Conservation (phyloP, 1,139 yeast genomes). For the Yamadazyma friedrichii region DNA sequence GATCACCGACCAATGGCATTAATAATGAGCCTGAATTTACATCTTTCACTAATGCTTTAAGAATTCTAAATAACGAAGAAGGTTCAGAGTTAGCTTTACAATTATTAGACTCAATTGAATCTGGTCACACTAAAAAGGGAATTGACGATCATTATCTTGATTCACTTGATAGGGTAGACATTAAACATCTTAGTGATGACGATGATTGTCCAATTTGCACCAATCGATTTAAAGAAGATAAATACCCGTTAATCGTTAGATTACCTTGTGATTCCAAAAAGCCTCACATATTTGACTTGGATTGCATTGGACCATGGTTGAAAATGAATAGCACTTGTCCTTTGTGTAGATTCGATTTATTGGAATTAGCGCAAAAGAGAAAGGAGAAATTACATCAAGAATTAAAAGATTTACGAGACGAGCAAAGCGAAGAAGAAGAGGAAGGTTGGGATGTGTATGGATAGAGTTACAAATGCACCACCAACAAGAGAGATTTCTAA, state of each 20-base stretch:
- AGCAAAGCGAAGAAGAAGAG: slow-evolving; percentile 65
- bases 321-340: slow-evolving; percentile 83
- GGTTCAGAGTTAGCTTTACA: slow-evolving; percentile 31
- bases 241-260: slow-evolving; percentile 75
- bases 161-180: slow-evolving; percentile 66
- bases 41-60: slow-evolving; percentile 31
- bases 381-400: slow-evolving; percentile 42
- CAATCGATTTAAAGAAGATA: slow-evolving; percentile 64
- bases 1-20: background rate
- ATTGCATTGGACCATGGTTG: slow-evolving; percentile 90
- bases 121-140: slow-evolving; percentile 35
- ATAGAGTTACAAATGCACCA: slow-evolving; percentile 24
- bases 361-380: slow-evolving; percentile 39
- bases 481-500: too few relatives aligned
- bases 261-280: slow-evolving; percentile 60
- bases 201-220: slow-evolving; percentile 83
- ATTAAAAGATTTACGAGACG: slow-evolving; percentile 45
- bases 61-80: slow-evolving; percentile 29
- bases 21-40: slow-evolving; percentile 7
- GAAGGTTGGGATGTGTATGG: slow-evolving; percentile 82
- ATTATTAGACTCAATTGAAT: slow-evolving; percentile 25
- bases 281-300: slow-evolving; percentile 79
- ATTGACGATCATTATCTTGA: slow-evolving; percentile 72
- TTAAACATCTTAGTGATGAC: slow-evolving; percentile 49
- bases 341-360: slow-evolving; percentile 73